These are phyloP conservation scores for Glonium stellatum DNA, from an alignment of 495 filamentous ascomycete genomes.

Conservation along the genomic window DNA sequence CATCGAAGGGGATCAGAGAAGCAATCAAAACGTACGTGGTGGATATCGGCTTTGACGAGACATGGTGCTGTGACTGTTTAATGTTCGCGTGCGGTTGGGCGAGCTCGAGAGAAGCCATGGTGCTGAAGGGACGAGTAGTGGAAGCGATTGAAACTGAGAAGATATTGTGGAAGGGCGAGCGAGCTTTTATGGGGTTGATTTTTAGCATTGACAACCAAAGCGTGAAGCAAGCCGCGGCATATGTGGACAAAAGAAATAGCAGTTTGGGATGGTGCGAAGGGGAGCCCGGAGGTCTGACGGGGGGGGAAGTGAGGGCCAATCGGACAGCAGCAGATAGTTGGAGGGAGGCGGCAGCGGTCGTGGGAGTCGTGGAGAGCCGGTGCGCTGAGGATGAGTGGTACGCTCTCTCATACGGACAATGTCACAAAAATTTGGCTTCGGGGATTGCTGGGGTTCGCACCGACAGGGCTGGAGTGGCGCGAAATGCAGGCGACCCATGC, in stretches of 20 bases:
- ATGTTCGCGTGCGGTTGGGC: slow-evolving; percentile 30
- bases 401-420: slow-evolving; percentile 5
- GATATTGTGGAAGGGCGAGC: slow-evolving; percentile 7
- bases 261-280: slow-evolving; percentile 1
- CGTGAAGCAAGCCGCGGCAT: slow-evolving; percentile 18
- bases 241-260: slow-evolving; percentile 23
- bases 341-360: slow-evolving; percentile 7
- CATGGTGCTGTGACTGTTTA: slow-evolving; percentile 18
- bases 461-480: neutral
- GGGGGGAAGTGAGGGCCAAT: slow-evolving; percentile 7
- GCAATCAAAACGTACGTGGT: slow-evolving; percentile 25
- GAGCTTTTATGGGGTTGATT: slow-evolving; percentile 23
- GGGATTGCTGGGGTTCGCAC: neutral
- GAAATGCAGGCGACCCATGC: no score
- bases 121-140: slow-evolving; percentile 5
- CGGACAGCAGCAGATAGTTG: slow-evolving; percentile 7
- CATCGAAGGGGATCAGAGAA: slow-evolving; percentile 4
- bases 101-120: slow-evolving; percentile 17
- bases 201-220: slow-evolving; percentile 22
- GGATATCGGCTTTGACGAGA: slow-evolving; percentile 19
- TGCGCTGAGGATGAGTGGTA: neutral
- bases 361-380: slow-evolving; percentile 21
- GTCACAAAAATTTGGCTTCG: slow-evolving; percentile 24
- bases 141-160: neutral
- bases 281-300: slow-evolving; percentile 4